Conservation (phyloP, 1,284 basidiomycete genomes). For the Ustilago curta region DNA sequence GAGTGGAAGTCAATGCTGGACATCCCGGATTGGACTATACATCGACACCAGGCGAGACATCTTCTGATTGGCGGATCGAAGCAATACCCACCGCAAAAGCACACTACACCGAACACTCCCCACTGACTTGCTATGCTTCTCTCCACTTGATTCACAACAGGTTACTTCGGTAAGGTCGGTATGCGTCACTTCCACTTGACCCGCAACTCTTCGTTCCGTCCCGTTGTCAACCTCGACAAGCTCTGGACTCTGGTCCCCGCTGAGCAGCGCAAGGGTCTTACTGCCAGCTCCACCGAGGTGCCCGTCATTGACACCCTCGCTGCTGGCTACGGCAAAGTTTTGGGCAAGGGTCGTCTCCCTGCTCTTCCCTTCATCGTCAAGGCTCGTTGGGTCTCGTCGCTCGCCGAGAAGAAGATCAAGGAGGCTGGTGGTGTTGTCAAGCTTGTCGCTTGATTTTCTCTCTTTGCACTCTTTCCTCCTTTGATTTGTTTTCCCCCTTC, state of each 20-base stretch:
- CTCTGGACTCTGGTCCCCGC: conserved; percentile 69
- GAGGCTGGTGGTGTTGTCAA: conserved; percentile 69
- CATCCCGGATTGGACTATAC: not conserved
- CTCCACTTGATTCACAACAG: conserved; percentile 67
- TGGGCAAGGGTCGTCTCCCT: conserved; percentile 68
- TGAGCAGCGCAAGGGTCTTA: conserved; percentile 64
- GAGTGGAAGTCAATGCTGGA: not conserved
- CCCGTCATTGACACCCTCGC: conserved; percentile 69
- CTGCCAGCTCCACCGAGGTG: conserved; percentile 62
- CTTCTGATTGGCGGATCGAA: conserved; percentile 1
- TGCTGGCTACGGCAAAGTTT: conserved; percentile 69
- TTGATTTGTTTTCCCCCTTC: not conserved
- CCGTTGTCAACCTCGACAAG: conserved; percentile 83
- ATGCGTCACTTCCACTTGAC: conserved; percentile 98
- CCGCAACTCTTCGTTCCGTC: conserved; percentile 88
- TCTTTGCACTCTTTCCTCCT: not conserved
- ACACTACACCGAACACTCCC: not conserved
- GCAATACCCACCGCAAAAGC: not conserved
- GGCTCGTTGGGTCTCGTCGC: conserved; percentile 68
- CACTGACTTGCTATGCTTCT: conserved; percentile 15
- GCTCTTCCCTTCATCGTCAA: conserved; percentile 68
- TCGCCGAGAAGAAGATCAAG: conserved; percentile 70
- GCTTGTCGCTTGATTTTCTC: conserved; percentile 50
- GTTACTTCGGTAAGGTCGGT: conserved; percentile 95
- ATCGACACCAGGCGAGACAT: not conserved